Base-by-base conservation (phyloP, 331 rosid genomes). In the Telfairia occidentalis region DNA sequence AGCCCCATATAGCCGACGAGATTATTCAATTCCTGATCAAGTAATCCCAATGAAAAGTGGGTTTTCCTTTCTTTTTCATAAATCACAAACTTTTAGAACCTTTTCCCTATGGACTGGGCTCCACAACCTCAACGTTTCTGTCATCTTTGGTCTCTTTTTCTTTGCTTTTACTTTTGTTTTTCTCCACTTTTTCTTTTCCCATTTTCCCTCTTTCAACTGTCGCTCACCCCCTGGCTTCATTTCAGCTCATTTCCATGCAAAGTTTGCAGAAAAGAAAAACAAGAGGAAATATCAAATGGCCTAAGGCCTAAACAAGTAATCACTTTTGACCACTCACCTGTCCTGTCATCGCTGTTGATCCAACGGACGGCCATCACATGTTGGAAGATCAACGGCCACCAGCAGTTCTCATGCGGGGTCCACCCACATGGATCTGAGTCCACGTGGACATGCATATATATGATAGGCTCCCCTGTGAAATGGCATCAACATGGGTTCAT, bases 251-350 rank as follows among this genome's bases (percentile, higher is more conserved):
- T 38, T 40, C 73, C 73, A 66, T 66, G 73, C 71, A 63, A n/a
- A 63, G 29, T 9, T 34, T 18, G 71, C 52, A 66, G 73, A 40
- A 66, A 66, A 66, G 34, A 42, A n/a, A 40, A 66, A 66, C 19
- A 40, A 23, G 23, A 23, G 73, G 19, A 66, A 10, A 66, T 38
- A 38, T 6, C n/a, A 21, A 10, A n/a, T 38, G 52, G 21, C 32
- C 73, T 38, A 38, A 34, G 23, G 52, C 12, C 34, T 66, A 66
- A 66, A 38, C 35, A 66, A 12, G n/a, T 52, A 21, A 63, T 66
- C 50, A 42, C 73, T 66, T 66, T 66, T 66, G 73, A 66, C 32
- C 73, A 66, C 50, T 66, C 73, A 66, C 73, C 52, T 21, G 52
- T 66, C 73, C 40, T 38, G 52, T 66, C 73, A 37, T 12, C n/a